A percentile compares a stretch with the other conserved stretches of the same genome.
phyloP scores from a whole-genome alignment of 495 filamentous ascomycete species.

The Xylaria flabelliformis region DNA sequence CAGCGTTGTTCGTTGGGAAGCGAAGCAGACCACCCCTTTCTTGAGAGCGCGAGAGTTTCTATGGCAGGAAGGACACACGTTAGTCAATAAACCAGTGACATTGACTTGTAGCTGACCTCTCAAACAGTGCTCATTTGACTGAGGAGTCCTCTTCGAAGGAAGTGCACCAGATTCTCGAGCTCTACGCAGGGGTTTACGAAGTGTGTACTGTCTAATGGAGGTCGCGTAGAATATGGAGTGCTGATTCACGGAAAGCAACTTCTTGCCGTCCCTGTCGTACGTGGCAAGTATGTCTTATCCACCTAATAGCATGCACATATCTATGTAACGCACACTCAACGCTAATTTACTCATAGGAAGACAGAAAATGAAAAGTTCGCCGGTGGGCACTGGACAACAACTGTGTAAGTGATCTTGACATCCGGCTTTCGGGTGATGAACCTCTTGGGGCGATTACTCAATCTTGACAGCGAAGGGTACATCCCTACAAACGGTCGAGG shows the following conservation, averaged over 20 bases:
- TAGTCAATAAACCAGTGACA: neutral
- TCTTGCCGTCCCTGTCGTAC: slow-evolving; percentile 90
- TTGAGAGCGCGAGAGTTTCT: slow-evolving; percentile 91
- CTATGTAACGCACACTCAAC: neutral
- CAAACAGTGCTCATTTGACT: slow-evolving; percentile 72
- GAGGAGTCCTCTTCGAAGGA: slow-evolving; percentile 78
- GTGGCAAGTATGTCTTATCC: slow-evolving; percentile 59
- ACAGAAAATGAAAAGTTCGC: slow-evolving; percentile 97
- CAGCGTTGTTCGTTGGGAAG: slow-evolving; percentile 97
- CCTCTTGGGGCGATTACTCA: neutral
- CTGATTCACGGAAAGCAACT: slow-evolving; percentile 58
- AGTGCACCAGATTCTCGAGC: slow-evolving; percentile 90
- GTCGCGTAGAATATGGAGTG: neutral
- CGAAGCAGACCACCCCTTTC: slow-evolving; percentile 96
- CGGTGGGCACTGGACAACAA: slow-evolving; percentile 93
- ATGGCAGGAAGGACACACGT: slow-evolving; percentile 97
- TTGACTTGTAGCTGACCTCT: neutral
- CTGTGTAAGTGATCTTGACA: slow-evolving; percentile 52
- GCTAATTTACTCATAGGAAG: slow-evolving; percentile 55
- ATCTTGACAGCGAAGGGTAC: slow-evolving; percentile 70
- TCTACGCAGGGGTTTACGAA: slow-evolving; percentile 87
- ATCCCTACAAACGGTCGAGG: slow-evolving; percentile 93
- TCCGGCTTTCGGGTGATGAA: neutral
- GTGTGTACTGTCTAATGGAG: neutral
- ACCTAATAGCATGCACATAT: neutral